Conservation (phyloP, 1,284 basidiomycete species). For the Austroboletus rostrupii region DNA sequence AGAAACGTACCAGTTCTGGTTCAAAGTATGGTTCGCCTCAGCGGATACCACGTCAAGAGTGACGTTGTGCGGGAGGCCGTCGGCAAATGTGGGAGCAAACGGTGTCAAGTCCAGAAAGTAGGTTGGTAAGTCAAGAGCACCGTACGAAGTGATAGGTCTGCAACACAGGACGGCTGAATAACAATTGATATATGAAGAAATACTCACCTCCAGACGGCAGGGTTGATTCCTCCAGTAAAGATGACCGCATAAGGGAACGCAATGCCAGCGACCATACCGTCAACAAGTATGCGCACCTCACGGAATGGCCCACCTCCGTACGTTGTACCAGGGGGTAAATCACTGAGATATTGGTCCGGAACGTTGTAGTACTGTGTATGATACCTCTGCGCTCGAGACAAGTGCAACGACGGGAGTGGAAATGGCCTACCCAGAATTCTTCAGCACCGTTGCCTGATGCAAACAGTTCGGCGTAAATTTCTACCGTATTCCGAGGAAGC, state of each 20-base stretch:
- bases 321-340: conserved; percentile 52
- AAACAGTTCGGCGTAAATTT: conserved; percentile 67
- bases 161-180: neutral
- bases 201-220: conserved; percentile 64
- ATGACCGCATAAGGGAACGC: conserved; percentile 77
- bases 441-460: conserved; percentile 72
- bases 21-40: conserved; percentile 60
- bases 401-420: conserved; percentile 1
- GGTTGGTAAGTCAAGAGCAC: conserved; percentile 73
- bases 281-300: conserved; percentile 75
- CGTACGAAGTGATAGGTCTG: conserved; percentile 75
- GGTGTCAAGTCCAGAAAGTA: conserved; percentile 79
- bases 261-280: conserved; percentile 68
- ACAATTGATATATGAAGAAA: too few relatives aligned
- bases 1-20: conserved; percentile 76
- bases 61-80: conserved; percentile 64
- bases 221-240: conserved; percentile 78
- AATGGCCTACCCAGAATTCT: conserved; percentile 66
- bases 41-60: conserved; percentile 71
- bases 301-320: conserved; percentile 70
- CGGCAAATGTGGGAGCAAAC: conserved; percentile 68
- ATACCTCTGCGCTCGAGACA: neutral
- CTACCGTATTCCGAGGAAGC: conserved; percentile 62
- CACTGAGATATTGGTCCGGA: conserved; percentile 54
- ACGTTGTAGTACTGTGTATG: conserved; percentile 64